A percentile compares a stretch with the other conserved stretches of the same genome.
These are phyloP conservation scores for Pseudocohnilembus persalinus DNA, from an alignment of 169 alveolate species.

Conservation along the genomic window DNA sequence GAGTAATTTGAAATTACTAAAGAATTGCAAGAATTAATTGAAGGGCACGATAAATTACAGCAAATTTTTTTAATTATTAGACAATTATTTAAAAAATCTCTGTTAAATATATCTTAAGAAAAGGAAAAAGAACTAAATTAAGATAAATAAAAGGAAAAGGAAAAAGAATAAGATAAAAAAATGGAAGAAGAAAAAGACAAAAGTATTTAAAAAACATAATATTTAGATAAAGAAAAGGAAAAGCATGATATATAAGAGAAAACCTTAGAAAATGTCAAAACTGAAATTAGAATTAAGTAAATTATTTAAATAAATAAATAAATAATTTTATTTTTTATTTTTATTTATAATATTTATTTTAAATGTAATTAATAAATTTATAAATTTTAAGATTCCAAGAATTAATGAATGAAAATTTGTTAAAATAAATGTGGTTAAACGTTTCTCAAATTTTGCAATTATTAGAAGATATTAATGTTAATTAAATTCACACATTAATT, in stretches of 20 bases:
- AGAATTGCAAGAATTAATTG: background rate
- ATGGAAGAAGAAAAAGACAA: too few species aligned
- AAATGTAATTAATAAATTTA: too few species aligned
- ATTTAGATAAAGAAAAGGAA: background rate
- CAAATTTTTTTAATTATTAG: background rate
- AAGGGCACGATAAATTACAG: background rate
- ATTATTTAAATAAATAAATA: too few species aligned
- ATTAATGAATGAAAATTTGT: background rate
- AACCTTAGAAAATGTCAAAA: background rate
- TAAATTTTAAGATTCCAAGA: background rate
- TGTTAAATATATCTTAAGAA: background rate
- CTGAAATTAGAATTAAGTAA: background rate
- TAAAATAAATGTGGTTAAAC: background rate
- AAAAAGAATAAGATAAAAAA: too few species aligned
- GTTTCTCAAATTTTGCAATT: background rate
- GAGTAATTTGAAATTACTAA: conserved; percentile 25
- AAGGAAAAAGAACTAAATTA: background rate
- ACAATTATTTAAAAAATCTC: background rate
- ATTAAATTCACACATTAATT: too few species aligned
- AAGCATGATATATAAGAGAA: background rate
- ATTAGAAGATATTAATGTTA: background rate
- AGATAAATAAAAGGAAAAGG: background rate
- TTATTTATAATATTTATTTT: too few species aligned
- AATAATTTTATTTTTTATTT: too few species aligned
- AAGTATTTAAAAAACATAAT: background rate